Percentiles rank a stretch among this genome's conserved stretches.
Evolutionary conservation across 1,284 basidiomycete species (phyloP).

Genomic region (Trametes versicolor): DNA sequence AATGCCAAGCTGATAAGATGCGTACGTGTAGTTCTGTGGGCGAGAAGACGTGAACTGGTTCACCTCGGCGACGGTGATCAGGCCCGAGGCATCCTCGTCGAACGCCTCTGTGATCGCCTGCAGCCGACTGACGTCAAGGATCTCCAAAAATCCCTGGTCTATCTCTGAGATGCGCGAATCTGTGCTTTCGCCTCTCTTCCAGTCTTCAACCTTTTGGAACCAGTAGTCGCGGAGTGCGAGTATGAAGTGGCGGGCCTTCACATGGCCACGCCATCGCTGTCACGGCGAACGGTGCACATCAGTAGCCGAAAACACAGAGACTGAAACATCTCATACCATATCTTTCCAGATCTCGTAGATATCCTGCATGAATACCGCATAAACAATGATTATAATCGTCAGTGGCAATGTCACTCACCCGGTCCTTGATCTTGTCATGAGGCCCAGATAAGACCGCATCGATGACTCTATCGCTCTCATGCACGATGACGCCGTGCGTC

Average conservation of each 20-base stretch:
- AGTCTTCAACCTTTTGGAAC: not conserved
- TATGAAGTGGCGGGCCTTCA: conserved; percentile 48
- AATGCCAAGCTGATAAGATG: not conserved
- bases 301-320: not conserved
- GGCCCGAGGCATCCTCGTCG: conserved; percentile 45
- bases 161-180: not conserved
- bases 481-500: conserved; percentile 32
- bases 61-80: conserved; percentile 42
- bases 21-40: conserved; percentile 17
- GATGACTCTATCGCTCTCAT: conserved; percentile 41
- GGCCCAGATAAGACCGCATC: conserved; percentile 38
- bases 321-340: conserved; percentile 40
- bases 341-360: conserved; percentile 41
- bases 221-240: conserved; percentile 42
- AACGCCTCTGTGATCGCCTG: conserved; percentile 47
- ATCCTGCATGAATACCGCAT: conserved; percentile 25
- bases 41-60: conserved; percentile 13
- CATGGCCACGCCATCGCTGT: conserved; percentile 48
- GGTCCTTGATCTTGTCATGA: conserved; percentile 42
- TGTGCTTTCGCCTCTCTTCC: not conserved
- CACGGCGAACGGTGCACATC: not conserved
- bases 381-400: too few species aligned
- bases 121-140: conserved; percentile 50
- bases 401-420: conserved; percentile 28
- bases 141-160: conserved; percentile 53